Conservation (phyloP, 345 rosid species). For the Crucihimalaya himalaica region DNA sequence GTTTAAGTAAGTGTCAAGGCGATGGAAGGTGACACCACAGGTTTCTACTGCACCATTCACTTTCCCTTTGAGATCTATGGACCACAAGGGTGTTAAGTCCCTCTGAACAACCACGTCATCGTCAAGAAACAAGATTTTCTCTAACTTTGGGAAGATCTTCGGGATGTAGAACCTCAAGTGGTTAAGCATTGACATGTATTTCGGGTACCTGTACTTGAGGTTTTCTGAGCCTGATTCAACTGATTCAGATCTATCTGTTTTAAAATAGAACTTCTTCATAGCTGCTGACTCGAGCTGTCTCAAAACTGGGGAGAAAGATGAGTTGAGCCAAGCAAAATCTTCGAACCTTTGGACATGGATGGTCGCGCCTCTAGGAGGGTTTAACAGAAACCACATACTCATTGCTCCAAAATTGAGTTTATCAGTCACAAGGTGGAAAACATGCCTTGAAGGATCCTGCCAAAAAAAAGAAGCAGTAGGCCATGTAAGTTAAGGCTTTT, state of each 20-base stretch:
- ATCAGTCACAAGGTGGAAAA: constrained; percentile 61
- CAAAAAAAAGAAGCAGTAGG: background rate
- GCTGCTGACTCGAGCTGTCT: constrained; percentile 48
- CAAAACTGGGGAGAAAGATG: constrained; percentile 52
- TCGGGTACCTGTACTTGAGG: constrained; percentile 56
- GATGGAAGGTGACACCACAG: constrained; percentile 57
- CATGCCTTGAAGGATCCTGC: constrained; percentile 44
- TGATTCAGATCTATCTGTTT: constrained; percentile 36
- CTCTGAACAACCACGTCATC: constrained; percentile 74
- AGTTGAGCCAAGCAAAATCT: constrained; percentile 51
- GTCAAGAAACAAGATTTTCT: constrained; percentile 63
- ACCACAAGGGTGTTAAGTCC: constrained; percentile 54
- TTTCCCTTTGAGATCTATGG: constrained; percentile 55
- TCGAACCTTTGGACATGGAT: constrained; percentile 52
- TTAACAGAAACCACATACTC: constrained; percentile 56
- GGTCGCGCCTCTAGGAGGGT: constrained; percentile 47
- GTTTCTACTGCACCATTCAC: constrained; percentile 80
- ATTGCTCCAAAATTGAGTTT: constrained; percentile 51
- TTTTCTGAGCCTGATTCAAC: constrained; percentile 36
- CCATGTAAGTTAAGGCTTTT: background rate
- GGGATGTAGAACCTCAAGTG: constrained; percentile 70
- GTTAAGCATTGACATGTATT: constrained; percentile 59
- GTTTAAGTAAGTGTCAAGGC: constrained; percentile 56
- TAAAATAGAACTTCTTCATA: constrained; percentile 45
- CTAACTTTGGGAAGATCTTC: constrained; percentile 54